phyloP scores from a whole-genome alignment of 1,284 basidiomycete species.

The Hymenochaete sp. region DNA sequence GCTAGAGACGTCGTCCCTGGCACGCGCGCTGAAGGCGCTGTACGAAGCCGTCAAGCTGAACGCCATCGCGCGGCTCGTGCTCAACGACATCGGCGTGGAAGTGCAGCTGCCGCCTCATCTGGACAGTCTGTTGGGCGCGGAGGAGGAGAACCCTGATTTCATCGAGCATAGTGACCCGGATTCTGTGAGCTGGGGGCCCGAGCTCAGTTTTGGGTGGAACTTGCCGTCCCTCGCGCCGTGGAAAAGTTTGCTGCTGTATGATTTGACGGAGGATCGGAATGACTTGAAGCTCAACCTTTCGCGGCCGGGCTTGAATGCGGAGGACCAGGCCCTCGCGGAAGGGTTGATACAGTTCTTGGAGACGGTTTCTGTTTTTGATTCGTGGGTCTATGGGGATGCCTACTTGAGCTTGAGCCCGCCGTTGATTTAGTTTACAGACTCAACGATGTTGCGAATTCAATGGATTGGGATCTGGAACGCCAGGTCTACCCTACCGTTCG shows the following conservation, averaged over 20 bases:
- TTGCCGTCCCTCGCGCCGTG: conserved; percentile 78
- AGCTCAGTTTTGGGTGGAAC: conserved; percentile 60
- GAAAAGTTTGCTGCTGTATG: conserved; percentile 81
- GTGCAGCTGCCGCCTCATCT: conserved; percentile 75
- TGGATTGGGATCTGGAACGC: conserved; percentile 81
- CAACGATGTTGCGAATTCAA: conserved; percentile 74
- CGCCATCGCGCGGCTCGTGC: conserved; percentile 63
- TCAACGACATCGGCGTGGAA: conserved; percentile 70
- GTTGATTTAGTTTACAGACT: conserved; percentile 40
- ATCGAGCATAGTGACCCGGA: conserved; percentile 42
- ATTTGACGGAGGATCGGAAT: conserved; percentile 44
- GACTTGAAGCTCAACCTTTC: conserved; percentile 54
- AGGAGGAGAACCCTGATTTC: conserved; percentile 39
- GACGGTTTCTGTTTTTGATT: conserved; percentile 37
- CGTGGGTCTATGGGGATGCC: conserved; percentile 31
- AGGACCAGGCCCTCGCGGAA: conserved; percentile 60
- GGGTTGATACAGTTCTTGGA: conserved; percentile 62
- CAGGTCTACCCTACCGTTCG: conserved; percentile 84
- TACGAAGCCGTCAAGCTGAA: conserved; percentile 69
- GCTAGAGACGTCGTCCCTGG: conserved; percentile 60
- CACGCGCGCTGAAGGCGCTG: conserved; percentile 62
- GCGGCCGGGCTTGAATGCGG: conserved; percentile 50
- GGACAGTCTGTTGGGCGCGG: conserved; percentile 55
- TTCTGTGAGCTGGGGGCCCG: conserved; percentile 56
- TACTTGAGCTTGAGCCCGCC: not conserved